phyloP scores from a whole-genome alignment of 306 rosid species.

The Vigna angularis region DNA sequence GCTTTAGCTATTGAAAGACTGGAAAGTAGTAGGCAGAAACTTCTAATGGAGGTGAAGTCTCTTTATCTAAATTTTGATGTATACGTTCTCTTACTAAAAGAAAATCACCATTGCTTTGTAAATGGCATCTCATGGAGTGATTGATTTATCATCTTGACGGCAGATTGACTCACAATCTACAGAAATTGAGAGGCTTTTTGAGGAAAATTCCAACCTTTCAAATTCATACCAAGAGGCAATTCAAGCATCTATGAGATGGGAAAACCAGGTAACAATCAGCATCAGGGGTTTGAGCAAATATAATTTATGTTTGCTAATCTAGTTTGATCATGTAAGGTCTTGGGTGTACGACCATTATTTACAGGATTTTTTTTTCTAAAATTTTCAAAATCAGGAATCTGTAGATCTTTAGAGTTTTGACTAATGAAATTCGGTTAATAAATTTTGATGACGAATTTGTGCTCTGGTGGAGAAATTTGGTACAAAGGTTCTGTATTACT shows the following conservation, averaged over 20 bases:
- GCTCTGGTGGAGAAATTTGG: not conserved
- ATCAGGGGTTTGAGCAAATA: slow-evolving; percentile 18
- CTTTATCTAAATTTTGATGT: slow-evolving; percentile 13
- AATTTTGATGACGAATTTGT: not conserved
- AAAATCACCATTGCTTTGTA: not conserved
- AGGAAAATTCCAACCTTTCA: slow-evolving; percentile 81
- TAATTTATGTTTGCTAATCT: slow-evolving; percentile 34
- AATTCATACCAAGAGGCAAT: slow-evolving; percentile 73
- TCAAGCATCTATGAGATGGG: slow-evolving; percentile 69
- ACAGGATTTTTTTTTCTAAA: slow-evolving; percentile 14
- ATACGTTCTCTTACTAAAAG: slow-evolving; percentile 5
- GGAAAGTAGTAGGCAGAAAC: slow-evolving; percentile 96
- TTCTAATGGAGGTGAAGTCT: slow-evolving; percentile 74
- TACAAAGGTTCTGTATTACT: slow-evolving; percentile 13
- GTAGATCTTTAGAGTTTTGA: slow-evolving; percentile 1
- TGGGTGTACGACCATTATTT: slow-evolving; percentile 21
- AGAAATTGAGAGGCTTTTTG: slow-evolving; percentile 90
- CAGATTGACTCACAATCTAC: slow-evolving; percentile 94
- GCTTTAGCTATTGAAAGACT: slow-evolving; percentile 87
- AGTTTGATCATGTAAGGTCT: slow-evolving; percentile 9
- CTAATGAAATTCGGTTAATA: slow-evolving; percentile 2
- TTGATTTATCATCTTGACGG: slow-evolving; percentile 47
- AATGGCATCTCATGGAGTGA: slow-evolving; percentile 39
- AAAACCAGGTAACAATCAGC: slow-evolving; percentile 73
- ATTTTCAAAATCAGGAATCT: slow-evolving; percentile 2